Evolutionary conservation across 2,329 filamentous ascomycete species (phyloP).

Genomic region (Aspergillus neoniger): DNA sequence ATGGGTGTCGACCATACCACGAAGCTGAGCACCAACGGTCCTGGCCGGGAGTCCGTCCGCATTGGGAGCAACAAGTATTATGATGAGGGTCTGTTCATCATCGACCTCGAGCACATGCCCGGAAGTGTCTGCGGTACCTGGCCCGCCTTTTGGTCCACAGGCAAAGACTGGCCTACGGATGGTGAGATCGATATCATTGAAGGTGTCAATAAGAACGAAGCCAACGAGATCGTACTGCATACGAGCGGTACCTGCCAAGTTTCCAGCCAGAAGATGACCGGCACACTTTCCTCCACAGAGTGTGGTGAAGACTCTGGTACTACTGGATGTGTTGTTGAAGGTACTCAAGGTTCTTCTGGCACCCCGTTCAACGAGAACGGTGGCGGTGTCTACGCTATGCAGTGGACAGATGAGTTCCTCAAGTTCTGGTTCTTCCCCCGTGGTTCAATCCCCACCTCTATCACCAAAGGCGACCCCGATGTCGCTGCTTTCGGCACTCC

Average conservation of each 20-base stretch:
- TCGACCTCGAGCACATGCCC: constrained; percentile 53
- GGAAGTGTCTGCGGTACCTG: constrained; percentile 52
- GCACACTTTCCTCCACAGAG: constrained; percentile 49
- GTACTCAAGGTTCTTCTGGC: constrained; percentile 51
- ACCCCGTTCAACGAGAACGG: constrained; percentile 53
- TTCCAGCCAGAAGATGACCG: constrained; percentile 48
- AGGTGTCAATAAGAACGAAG: constrained; percentile 50
- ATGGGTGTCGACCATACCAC: constrained; percentile 49
- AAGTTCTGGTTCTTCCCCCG: constrained; percentile 56
- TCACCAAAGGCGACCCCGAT: constrained; percentile 47
- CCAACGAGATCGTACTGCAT: constrained; percentile 53
- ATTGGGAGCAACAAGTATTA: constrained; percentile 49
- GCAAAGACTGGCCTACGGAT: constrained; percentile 43
- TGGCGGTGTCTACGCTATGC: constrained; percentile 54
- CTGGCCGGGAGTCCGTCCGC: constrained; percentile 48
- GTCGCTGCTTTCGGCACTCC: constrained; percentile 50
- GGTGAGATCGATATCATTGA: constrained; percentile 58
- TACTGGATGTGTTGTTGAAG: constrained; percentile 45
- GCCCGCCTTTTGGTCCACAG: constrained; percentile 53
- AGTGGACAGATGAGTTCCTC: constrained; percentile 50
- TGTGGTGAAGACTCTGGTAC: constrained; percentile 49
- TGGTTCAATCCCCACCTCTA: constrained; percentile 47
- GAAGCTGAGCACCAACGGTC: constrained; percentile 36
- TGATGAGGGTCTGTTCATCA: constrained; percentile 49
- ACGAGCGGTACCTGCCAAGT: constrained; percentile 49